phyloP scores from a whole-genome alignment of 2,329 filamentous ascomycete species.

The Blastomyces emzantsi region DNA sequence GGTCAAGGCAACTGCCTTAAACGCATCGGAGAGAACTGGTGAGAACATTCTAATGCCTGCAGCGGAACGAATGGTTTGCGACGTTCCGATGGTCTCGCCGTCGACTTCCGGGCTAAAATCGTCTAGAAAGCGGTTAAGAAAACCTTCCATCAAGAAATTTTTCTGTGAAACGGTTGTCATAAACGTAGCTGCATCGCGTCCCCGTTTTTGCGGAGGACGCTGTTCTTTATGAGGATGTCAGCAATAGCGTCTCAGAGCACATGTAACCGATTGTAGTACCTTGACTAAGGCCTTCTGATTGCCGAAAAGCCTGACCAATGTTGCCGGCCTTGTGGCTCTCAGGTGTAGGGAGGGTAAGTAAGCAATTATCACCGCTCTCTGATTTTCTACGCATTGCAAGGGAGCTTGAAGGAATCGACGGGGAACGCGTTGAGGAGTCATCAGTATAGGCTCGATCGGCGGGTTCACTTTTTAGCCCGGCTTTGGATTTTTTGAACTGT shows the following conservation, averaged over 20 bases:
- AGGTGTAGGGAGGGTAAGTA: background rate
- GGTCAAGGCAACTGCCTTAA: constrained; percentile 31
- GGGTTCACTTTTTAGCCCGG: background rate
- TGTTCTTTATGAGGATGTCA: background rate
- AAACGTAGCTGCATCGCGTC: background rate
- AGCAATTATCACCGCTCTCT: no score
- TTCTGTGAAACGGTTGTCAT: constrained; percentile 1
- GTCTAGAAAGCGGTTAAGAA: constrained; percentile 33
- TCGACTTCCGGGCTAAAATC: constrained; percentile 34
- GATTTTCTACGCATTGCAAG: background rate
- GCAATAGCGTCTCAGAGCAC: background rate
- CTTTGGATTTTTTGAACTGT: background rate
- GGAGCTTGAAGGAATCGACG: background rate
- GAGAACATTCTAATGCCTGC: constrained; percentile 35
- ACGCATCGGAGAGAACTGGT: constrained; percentile 30
- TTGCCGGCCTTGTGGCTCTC: background rate
- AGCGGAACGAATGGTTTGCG: constrained; percentile 30
- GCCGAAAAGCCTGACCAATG: background rate
- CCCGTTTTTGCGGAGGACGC: background rate
- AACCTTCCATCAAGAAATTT: constrained; percentile 23
- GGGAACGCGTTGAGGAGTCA: background rate
- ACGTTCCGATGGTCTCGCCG: constrained; percentile 24
- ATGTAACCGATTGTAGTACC: background rate
- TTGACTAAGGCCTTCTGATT: background rate
- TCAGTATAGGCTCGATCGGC: background rate